These are phyloP conservation scores for Pichia deserticola DNA, from an alignment of 805 yeast species.

Conservation along the genomic window DNA sequence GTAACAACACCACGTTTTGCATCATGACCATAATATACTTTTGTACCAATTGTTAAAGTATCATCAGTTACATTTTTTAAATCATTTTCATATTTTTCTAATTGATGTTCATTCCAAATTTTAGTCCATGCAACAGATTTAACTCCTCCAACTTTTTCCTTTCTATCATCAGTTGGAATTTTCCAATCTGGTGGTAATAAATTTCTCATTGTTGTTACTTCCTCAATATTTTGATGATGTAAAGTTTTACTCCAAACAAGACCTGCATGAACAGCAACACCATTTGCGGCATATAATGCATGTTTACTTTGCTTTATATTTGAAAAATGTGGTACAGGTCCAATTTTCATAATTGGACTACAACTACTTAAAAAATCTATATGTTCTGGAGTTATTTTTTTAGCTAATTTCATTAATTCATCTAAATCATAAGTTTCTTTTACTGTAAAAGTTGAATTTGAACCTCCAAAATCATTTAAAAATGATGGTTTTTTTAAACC, in stretches of 20 bases:
- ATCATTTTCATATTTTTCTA: constrained; percentile 4
- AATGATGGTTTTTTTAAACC: constrained; percentile 29
- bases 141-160: constrained; percentile 19
- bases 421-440: constrained; percentile 28
- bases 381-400: constrained; percentile 51
- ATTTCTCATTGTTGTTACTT: constrained; percentile 62
- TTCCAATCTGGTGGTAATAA: constrained; percentile 59
- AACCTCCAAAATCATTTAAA: constrained; percentile 10
- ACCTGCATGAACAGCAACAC: constrained; percentile 80
- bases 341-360: constrained; percentile 56
- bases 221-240: constrained; percentile 52
- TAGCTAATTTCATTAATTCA: constrained; percentile 40
- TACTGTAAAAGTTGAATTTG: constrained; percentile 2
- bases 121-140: constrained; percentile 29
- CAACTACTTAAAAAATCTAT: constrained; percentile 53
- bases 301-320: constrained; percentile 22
- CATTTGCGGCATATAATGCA: constrained; percentile 23
- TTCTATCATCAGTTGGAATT: constrained; percentile 42
- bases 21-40: constrained; percentile 83
- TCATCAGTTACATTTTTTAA: constrained; percentile 6
- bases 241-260: constrained; percentile 54
- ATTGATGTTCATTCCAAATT: constrained; percentile 26
- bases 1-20: constrained; percentile 69
- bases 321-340: constrained; percentile 44
- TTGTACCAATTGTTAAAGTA: constrained; percentile 20